A percentile compares a stretch with the other conserved stretches of the same genome.
phyloP scores from a whole-genome alignment of 257 asterid genomes.

The Salvia hispanica region DNA sequence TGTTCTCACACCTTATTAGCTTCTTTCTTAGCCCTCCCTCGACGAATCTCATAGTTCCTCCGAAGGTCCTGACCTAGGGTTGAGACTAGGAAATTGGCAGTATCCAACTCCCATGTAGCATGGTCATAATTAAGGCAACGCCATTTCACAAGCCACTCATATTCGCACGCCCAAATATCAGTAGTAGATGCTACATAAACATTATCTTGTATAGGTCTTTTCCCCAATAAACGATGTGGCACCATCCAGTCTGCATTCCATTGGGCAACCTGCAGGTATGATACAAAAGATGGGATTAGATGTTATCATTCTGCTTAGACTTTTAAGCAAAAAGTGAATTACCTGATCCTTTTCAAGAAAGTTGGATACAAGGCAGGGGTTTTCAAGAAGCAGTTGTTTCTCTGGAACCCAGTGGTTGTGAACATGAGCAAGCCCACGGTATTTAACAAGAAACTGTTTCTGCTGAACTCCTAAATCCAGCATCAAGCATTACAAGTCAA shows the following conservation, averaged over 20 bases:
- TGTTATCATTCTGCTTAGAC: conserved; percentile 2
- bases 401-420: conserved; percentile 78
- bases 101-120: conserved; percentile 76
- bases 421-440: conserved; percentile 70
- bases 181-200: conserved; percentile 36
- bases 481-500: conserved; percentile 30
- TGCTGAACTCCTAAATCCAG: conserved; percentile 55
- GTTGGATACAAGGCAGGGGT: conserved; percentile 45
- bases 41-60: conserved; percentile 53
- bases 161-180: conserved; percentile 44
- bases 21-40: conserved; percentile 41
- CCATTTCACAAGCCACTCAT: conserved; percentile 86
- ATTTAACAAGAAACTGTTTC: conserved; percentile 75
- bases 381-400: conserved; percentile 49
- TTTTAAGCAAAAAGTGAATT: conserved; percentile 3
- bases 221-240: conserved; percentile 64
- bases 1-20: conserved; percentile 50
- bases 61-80: conserved; percentile 50
- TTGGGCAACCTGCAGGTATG: conserved; percentile 42
- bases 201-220: conserved; percentile 50
- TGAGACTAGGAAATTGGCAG: conserved; percentile 46
- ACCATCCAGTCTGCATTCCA: conserved; percentile 69
- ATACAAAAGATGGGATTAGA: conserved; percentile 20
- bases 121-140: conserved; percentile 58
- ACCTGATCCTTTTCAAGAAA: conserved; percentile 55